Base-by-base conservation (phyloP, 2,329 filamentous ascomycete genomes). In the Rhinocladiella mackenziei region DNA sequence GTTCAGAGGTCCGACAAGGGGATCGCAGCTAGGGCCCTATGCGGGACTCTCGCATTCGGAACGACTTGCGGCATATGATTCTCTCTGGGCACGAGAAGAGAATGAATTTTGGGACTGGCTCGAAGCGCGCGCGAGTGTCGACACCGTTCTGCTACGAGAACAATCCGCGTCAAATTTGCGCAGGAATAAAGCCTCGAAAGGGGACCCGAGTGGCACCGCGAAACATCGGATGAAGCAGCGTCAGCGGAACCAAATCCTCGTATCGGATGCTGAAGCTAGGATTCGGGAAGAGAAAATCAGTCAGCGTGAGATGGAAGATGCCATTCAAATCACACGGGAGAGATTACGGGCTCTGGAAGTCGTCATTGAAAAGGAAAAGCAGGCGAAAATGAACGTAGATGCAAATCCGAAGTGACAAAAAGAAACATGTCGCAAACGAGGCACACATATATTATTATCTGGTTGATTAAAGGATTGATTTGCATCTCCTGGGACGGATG, bases 91-190 rank as follows among this genome's bases (percentile, higher is more conserved):
- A 25, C 74, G 80, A 29, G 88, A 96, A 63, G 89, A 96, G 62
- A 87, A 79, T 54, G 87, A 92, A 57, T 70, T 96, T 7, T 96
- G 89, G 89, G 83, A 86, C 45, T 96, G 89, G 89, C 70, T 96
- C 3, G 89, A 96, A 63, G 86, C 94, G 57, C 77, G 89, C 13
- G 82, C 88, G 1, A 84, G 87, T 2, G 70, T 92, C 61, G 83
- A 88, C 43, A 70, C 72, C 3, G 60, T 70, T 35, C 58, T 64
- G 11, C 64, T 70, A 31, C 64, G 66, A 48, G 56, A 48, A 25
- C 37, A 51, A 29, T 38, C 46, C 25, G 4, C n/a, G 7, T n/a
- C 25, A 10, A 28, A 37, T 13, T n/a, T 32, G 17, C 25, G 35
- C 15, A 28, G 17, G 23, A 34, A 33, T 3, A 41, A 35, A n/a